Percentiles rank a stretch among this genome's conserved stretches.
phyloP scores from a whole-genome alignment of 805 yeast species.

The Ogataea angusta region DNA sequence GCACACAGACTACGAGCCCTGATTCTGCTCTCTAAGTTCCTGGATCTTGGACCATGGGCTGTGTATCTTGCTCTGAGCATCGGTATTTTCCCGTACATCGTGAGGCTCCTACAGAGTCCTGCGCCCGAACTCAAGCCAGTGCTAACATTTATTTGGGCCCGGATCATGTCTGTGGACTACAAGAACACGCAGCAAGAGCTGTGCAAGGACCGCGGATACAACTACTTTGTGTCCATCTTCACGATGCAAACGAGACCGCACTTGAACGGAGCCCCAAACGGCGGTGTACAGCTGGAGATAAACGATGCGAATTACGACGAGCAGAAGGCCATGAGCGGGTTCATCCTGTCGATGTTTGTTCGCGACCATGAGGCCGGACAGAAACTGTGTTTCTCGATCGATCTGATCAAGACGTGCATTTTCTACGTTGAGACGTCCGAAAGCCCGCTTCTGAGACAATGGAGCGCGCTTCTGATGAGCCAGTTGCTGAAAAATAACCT shows the following conservation, averaged over 20 bases:
- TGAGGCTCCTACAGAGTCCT: constrained; percentile 86
- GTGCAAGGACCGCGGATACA: constrained; percentile 85
- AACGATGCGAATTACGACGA: constrained; percentile 59
- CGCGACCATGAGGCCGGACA: constrained; percentile 80
- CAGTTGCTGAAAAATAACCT: constrained; percentile 71
- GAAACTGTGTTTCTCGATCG: constrained; percentile 70
- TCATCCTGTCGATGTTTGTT: constrained; percentile 80
- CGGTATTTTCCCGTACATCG: constrained; percentile 93
- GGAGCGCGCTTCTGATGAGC: constrained; percentile 81
- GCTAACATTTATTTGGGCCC: constrained; percentile 93
- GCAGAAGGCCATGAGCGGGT: constrained; percentile 94
- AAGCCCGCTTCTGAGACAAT: constrained; percentile 83
- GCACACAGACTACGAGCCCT: constrained; percentile 90
- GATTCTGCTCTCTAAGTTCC: constrained; percentile 74
- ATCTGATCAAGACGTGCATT: constrained; percentile 64
- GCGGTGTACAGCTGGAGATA: constrained; percentile 21
- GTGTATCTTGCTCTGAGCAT: constrained; percentile 88
- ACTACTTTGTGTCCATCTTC: constrained; percentile 79
- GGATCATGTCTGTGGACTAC: constrained; percentile 94
- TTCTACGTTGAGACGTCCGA: constrained; percentile 68
- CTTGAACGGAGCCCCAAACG: constrained; percentile 2
- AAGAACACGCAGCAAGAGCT: constrained; percentile 87
- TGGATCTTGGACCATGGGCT: constrained; percentile 97
- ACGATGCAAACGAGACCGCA: constrained; percentile 38
- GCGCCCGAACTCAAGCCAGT: constrained; percentile 95